Base-by-base conservation (phyloP, 148 eudicot genomes). In the Nepenthes mirabilis region DNA sequence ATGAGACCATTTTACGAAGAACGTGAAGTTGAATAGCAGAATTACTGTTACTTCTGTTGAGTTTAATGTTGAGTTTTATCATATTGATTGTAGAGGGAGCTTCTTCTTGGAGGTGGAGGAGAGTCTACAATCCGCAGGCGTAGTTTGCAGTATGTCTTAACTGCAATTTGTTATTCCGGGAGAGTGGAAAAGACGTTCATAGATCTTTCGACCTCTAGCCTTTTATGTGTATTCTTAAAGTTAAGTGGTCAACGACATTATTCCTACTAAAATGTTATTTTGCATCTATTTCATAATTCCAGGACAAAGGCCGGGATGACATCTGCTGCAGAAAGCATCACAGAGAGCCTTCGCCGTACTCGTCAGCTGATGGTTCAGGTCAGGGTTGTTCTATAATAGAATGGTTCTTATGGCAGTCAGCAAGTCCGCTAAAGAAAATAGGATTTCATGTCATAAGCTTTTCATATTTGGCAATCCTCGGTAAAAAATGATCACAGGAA, bases 361-460 rank as follows among this genome's bases (percentile, higher is more conserved):
- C 90, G 90, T 52, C 97, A 91, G 71, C 57, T 91, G 71, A 91
- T 91, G 97, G 93, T 83, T 78, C 97, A 91, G 97, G 97, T 91
- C 40, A 54, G 50, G 45, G 45, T 40, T 40, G 8, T 40, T 40
- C 6, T 49, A 49, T 2, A n/a, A n/a, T n/a, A n/a, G n/a, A n/a
- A n/a, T n/a, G n/a, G 52, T 5, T 49, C 14, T n/a, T 5, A 11
- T 6, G 11, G 6, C 10, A 49, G 23, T 40, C 8, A 40, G 6
- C 45, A 40, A 40, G 6, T 40, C 45, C 4, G 45, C 23, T 40
- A 8, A 3, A 3, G 45, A 8, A 40, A 40, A 40, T 4, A 8
- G 45, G 45, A 3, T 40, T 40, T 4, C 45, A 40, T 40, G 45
- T 8, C 8, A 8, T 8, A 40, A 40, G 45, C 45, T 8, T 40